Conservation (phyloP, 169 alveolate species). For the Cryptosporidium felis region DNA sequence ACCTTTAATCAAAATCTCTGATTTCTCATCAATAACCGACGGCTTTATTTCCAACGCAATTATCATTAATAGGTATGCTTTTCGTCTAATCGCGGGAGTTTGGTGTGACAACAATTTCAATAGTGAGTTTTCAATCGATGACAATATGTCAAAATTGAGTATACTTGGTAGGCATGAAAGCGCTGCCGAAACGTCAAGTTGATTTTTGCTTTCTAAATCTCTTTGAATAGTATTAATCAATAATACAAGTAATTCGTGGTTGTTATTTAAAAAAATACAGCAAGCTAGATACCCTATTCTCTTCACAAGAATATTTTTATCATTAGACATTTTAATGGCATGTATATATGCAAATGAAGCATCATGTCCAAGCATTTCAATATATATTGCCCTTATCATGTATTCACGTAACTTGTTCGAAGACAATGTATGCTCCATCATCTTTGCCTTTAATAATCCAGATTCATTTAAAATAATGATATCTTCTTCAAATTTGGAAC, state of each 20-base stretch:
- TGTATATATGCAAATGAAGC: conserved; percentile 91
- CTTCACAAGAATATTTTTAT: conserved; percentile 83
- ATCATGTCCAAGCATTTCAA: conserved; percentile 95
- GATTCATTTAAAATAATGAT: conserved; percentile 88
- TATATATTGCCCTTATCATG: conserved; percentile 90
- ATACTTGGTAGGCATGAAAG: conserved; percentile 85
- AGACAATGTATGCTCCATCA: conserved; percentile 81
- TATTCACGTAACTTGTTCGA: conserved; percentile 86
- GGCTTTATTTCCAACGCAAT: conserved; percentile 79
- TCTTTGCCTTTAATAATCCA: conserved; percentile 79
- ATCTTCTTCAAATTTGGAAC: conserved; percentile 93
- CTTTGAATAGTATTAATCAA: conserved; percentile 90
- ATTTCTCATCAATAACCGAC: conserved; percentile 73
- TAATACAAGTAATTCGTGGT: conserved; percentile 88
- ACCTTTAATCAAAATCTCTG: conserved; percentile 84
- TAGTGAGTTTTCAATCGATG: conserved; percentile 86
- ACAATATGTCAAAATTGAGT: conserved; percentile 86
- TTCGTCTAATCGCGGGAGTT: conserved; percentile 89
- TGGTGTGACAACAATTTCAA: conserved; percentile 83
- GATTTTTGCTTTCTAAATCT: conserved; percentile 87
- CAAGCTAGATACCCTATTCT: conserved; percentile 93
- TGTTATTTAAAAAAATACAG: conserved; percentile 85
- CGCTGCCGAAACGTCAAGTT: conserved; percentile 89
- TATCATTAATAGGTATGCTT: conserved; percentile 87
- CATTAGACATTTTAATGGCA: conserved; percentile 90